These are phyloP conservation scores for Aspergillus sp. DNA, from an alignment of 2,329 filamentous ascomycete species.

Conservation along the genomic window DNA sequence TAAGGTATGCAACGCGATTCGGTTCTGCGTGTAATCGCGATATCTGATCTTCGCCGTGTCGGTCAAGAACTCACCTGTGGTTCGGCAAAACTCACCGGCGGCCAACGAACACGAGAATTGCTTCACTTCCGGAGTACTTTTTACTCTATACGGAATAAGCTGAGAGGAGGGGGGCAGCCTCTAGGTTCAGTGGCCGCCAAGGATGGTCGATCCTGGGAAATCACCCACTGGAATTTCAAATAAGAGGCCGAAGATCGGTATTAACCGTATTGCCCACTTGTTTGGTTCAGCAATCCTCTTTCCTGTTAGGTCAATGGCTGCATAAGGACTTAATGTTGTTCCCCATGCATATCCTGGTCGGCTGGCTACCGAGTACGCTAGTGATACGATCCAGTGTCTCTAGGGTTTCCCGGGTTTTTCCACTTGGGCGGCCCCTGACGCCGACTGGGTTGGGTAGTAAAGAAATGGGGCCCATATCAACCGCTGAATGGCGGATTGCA, in stretches of 20 bases:
- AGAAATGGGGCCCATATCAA: background rate
- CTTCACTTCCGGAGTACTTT: background rate
- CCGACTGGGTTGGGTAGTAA: background rate
- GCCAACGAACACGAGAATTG: no score
- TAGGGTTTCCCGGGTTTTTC: background rate
- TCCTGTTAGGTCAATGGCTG: background rate
- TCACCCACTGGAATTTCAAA: constrained; percentile 7
- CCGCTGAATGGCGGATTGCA: background rate
- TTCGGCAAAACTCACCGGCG: no score
- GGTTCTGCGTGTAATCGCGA: no score
- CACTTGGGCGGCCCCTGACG: background rate
- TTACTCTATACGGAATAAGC: background rate
- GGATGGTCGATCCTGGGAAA: constrained; percentile 11
- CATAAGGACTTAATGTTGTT: background rate
- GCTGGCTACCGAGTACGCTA: background rate
- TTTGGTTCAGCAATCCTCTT: background rate
- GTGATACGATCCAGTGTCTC: background rate
- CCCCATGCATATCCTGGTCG: background rate
- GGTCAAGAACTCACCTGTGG: no score
- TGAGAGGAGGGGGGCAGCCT: background rate
- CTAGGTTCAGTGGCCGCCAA: constrained; percentile 9
- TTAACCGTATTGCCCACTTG: background rate
- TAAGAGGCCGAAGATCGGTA: constrained; percentile 8
- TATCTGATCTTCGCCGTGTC: no score
- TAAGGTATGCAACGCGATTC: no score